Evolutionary conservation across 352 stramenopile species (phyloP), one percentile per base, ranked within the genome.

Genomic region (Blastocystis sp.): DNA sequence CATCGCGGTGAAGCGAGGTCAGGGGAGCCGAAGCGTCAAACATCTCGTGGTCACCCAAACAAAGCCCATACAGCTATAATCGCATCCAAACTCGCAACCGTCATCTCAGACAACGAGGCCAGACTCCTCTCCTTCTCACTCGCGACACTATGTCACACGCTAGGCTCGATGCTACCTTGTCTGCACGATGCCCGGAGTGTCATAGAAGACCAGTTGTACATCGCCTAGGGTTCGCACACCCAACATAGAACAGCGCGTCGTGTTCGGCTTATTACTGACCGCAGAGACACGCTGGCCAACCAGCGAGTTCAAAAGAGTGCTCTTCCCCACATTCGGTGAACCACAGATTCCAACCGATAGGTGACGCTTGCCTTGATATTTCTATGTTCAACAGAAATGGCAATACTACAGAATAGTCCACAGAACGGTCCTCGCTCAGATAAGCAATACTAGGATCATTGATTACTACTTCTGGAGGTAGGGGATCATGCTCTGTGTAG

Each of bases 261-360:
- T 91, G 39, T 91, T 90, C 15, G 88, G 76, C 37, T 91, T 91
- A 15, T 69, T 75, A 15, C 80, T 91, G 64, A 91, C 90, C 0
- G 90, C 90, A n/a, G 89, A 91, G 0, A 91, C 87, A 61, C 91
- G 91, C 20, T 91, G 89, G 43, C 90, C 90, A 0, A 91, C 76
- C 43, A 91, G 69, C 45, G 70, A 47, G 68, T 91, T 91, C 45
- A 91, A 84, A 23, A 91, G 55, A 1, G 89, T 91, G 50, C 89
- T 91, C 64, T 91, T 91, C 29, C 90, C 90, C 37, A 90, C 90
- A 64, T 91, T 91, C 20, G 90, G 90, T 9, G 18, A 13, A n/a
- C 77, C 77, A 88, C 77, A 88, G 2, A 88, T 34, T 50, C 77
- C 77, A 37, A 88, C 53, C 20, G 77, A 54, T 0, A 88, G 47